These are phyloP conservation scores for Tricholoma bakamatsutake DNA, from an alignment of 768 basidiomycete species.

Conservation along the genomic window DNA sequence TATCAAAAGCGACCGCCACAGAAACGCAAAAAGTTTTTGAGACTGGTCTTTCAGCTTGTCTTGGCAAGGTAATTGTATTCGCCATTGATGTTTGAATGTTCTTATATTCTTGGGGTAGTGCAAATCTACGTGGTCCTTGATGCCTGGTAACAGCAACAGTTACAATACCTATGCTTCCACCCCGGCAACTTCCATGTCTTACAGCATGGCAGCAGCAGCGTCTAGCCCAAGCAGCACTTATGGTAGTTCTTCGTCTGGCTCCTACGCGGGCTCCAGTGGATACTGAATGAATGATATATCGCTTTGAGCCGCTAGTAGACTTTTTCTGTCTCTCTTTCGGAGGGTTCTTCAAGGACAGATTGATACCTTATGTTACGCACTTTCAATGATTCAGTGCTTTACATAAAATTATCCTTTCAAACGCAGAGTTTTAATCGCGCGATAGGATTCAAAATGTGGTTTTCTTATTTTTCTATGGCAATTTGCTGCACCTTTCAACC, in stretches of 20 bases:
- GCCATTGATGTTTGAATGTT: conserved; percentile 1
- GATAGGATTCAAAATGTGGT: conserved; percentile 17
- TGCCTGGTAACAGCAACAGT: conserved; percentile 42
- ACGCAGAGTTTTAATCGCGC: conserved; percentile 27
- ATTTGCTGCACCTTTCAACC: too few relatives aligned
- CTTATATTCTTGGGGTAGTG: conserved; percentile 33
- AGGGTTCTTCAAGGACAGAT: conserved; percentile 21
- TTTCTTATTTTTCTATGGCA: too few relatives aligned
- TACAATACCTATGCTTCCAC: conserved; percentile 40
- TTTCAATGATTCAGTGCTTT: conserved; percentile 28
- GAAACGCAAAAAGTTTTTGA: conserved; percentile 38
- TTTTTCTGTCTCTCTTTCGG: conserved; percentile 15
- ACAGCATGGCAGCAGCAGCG: conserved; percentile 14
- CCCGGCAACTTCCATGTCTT: conserved; percentile 13
- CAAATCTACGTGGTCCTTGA: conserved; percentile 52
- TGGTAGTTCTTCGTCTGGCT: conserved; percentile 20
- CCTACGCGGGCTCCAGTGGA: conserved; percentile 19
- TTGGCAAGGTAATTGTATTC: conserved; percentile 35
- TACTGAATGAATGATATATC: conserved; percentile 22
- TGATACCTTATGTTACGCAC: conserved; percentile 33
- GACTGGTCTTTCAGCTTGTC: conserved; percentile 49
- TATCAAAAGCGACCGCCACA: conserved; percentile 44
- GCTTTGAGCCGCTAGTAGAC: conserved; percentile 24
- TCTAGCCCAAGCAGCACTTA: conserved; percentile 8
- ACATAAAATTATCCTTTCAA: conserved; percentile 27